Evolutionary conservation across 2,329 filamentous ascomycete species (phyloP).

Genomic region (Neophaeococcomyces mojaviensis): DNA sequence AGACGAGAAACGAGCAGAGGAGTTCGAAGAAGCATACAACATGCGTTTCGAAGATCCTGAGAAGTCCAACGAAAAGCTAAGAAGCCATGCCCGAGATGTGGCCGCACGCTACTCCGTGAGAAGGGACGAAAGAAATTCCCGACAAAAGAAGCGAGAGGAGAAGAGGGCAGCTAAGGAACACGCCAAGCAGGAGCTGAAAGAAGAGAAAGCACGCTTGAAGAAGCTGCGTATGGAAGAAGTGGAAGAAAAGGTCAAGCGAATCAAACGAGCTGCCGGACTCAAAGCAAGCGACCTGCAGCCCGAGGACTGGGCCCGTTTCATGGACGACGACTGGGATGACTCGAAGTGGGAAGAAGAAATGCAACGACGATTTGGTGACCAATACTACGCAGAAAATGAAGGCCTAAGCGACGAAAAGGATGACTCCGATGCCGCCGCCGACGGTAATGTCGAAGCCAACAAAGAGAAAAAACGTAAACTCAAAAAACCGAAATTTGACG

Average conservation of each 20-base stretch:
- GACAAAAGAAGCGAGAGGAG: slow-evolving; percentile 70
- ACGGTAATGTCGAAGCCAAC: slow-evolving; percentile 84
- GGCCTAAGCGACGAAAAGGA: slow-evolving; percentile 49
- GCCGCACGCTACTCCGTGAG: slow-evolving; percentile 76
- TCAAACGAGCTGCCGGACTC: slow-evolving; percentile 81
- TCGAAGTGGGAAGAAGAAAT: slow-evolving; percentile 87
- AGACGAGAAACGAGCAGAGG: slow-evolving; percentile 66
- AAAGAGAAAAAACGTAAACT: slow-evolving; percentile 19
- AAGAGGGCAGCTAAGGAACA: slow-evolving; percentile 71
- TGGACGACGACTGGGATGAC: slow-evolving; percentile 84
- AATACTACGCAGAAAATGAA: slow-evolving; percentile 73
- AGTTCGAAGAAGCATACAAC: slow-evolving; percentile 91
- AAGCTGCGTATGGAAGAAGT: slow-evolving; percentile 88
- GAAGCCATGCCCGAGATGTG: slow-evolving; percentile 82
- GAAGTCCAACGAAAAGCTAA: slow-evolving; percentile 78
- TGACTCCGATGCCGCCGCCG: slow-evolving; percentile 84
- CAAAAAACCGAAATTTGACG: slow-evolving; percentile 88
- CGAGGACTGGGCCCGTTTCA: slow-evolving; percentile 74
- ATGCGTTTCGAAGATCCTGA: slow-evolving; percentile 88
- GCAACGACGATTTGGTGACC: slow-evolving; percentile 76
- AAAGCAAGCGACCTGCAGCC: slow-evolving; percentile 55
- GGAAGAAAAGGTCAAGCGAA: slow-evolving; percentile 75
- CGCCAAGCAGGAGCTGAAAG: slow-evolving; percentile 65
- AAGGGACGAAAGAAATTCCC: slow-evolving; percentile 68
- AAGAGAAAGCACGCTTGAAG: slow-evolving; percentile 74